Percentiles rank a stretch among this genome's conserved stretches.
These are phyloP conservation scores for Candida berthetii DNA, from an alignment of 805 yeast species.

Conservation along the genomic window DNA sequence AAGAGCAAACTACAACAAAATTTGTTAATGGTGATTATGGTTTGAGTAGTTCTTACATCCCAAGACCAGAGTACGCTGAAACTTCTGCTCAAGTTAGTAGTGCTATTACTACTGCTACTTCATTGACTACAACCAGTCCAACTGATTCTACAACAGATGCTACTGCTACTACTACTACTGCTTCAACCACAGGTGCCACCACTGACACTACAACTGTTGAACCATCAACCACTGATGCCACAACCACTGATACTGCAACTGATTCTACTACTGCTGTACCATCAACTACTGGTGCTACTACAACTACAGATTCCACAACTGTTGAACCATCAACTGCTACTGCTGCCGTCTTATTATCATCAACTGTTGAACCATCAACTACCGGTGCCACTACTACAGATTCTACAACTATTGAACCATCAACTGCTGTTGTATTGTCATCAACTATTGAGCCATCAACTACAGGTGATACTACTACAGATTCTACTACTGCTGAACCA, in stretches of 20 bases:
- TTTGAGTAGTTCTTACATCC: background rate
- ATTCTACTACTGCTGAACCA: no score
- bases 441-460: no score
- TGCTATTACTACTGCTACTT: background rate
- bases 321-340: no score
- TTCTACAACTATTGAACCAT: slow-evolving; percentile 1
- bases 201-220: background rate
- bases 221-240: background rate
- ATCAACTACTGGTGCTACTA: no score
- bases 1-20: background rate
- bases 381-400: background rate
- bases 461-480: no score
- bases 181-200: background rate
- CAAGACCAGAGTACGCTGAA: background rate
- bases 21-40: background rate
- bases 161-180: background rate
- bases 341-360: background rate
- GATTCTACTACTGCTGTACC: no score
- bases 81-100: background rate
- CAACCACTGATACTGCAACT: background rate
- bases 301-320: no score
- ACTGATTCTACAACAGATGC: background rate
- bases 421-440: background rate
- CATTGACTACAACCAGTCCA: no score
- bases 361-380: background rate